phyloP scores from a whole-genome alignment of 2,329 filamentous ascomycete genomes.

The Colletotrichum karsti region DNA sequence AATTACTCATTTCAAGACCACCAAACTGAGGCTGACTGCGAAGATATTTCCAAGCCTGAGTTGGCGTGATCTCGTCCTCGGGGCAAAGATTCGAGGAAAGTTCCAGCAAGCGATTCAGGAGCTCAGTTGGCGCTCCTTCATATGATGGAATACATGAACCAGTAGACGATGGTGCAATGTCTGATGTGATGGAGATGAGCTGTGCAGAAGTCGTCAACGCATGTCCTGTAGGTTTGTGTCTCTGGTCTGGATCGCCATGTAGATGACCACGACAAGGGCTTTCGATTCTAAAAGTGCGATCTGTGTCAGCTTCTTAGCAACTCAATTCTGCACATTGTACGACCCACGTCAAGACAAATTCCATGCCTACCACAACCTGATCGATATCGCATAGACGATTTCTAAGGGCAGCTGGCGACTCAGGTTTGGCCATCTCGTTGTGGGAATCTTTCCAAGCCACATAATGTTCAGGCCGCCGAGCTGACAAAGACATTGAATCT shows the following conservation, averaged over 20 bases:
- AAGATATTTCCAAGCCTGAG: conserved; percentile 47
- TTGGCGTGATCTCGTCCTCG: conserved; percentile 47
- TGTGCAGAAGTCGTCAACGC: conserved; percentile 36
- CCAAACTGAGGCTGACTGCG: conserved; percentile 41
- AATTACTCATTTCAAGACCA: conserved; percentile 35
- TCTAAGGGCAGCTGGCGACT: background rate
- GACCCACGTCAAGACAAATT: conserved; percentile 42
- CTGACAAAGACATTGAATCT: too few species aligned
- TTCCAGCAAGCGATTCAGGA: conserved; percentile 34
- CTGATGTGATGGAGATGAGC: conserved; percentile 14
- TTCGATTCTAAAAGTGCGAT: conserved; percentile 34
- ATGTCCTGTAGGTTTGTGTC: conserved; percentile 36
- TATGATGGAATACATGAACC: background rate
- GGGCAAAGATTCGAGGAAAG: conserved; percentile 33
- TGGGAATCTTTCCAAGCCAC: background rate
- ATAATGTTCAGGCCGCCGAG: background rate
- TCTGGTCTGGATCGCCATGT: conserved; percentile 34
- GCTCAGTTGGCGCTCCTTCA: conserved; percentile 26
- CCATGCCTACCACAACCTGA: conserved; percentile 35
- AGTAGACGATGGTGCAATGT: background rate
- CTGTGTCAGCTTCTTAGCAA: background rate
- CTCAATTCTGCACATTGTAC: too few species aligned
- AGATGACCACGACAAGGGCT: conserved; percentile 38
- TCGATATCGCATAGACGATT: conserved; percentile 36
- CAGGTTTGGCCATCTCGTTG: background rate